Evolutionary conservation across 495 filamentous ascomycete genomes (phyloP).

Genomic region (Penicillium pulvis): DNA sequence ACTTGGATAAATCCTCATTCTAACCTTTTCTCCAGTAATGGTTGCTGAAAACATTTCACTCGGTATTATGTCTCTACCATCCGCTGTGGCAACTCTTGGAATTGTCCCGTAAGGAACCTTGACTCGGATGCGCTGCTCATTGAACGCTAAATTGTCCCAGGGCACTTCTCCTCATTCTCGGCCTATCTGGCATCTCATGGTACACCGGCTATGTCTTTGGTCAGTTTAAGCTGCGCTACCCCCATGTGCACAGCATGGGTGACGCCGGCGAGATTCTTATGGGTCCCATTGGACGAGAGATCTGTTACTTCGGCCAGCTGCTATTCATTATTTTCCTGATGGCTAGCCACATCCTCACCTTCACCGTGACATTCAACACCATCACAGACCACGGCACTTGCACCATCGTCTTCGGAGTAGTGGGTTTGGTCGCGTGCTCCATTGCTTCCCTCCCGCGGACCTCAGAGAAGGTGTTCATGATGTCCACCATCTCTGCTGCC

Average conservation of each 20-base stretch:
- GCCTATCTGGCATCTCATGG: slow-evolving; percentile 58
- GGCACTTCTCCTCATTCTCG: slow-evolving; percentile 48
- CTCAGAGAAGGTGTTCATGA: slow-evolving; percentile 20
- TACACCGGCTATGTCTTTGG: slow-evolving; percentile 30
- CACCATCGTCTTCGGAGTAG: slow-evolving; percentile 61
- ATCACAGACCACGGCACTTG: slow-evolving; percentile 66
- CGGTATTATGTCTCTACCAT: slow-evolving; percentile 60
- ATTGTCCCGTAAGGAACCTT: slow-evolving; percentile 54
- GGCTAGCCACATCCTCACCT: slow-evolving; percentile 73
- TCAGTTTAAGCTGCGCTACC: slow-evolving; percentile 28
- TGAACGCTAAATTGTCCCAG: slow-evolving; percentile 6
- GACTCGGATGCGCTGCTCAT: slow-evolving; percentile 5
- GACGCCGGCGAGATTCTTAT: slow-evolving; percentile 70
- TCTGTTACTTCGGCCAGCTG: slow-evolving; percentile 61
- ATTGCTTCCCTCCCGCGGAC: slow-evolving; percentile 20
- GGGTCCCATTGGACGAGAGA: slow-evolving; percentile 62
- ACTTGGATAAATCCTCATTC: not conserved
- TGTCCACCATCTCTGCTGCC: slow-evolving; percentile 46
- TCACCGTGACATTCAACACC: slow-evolving; percentile 69
- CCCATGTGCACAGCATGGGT: slow-evolving; percentile 48
- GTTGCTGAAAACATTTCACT: slow-evolving; percentile 67
- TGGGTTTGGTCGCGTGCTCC: slow-evolving; percentile 25
- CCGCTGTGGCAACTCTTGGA: slow-evolving; percentile 62
- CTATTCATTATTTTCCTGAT: slow-evolving; percentile 70
- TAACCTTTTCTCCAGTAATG: slow-evolving; percentile 39